Conservation (phyloP, 331 rosid genomes). For the Saraca asoca region DNA sequence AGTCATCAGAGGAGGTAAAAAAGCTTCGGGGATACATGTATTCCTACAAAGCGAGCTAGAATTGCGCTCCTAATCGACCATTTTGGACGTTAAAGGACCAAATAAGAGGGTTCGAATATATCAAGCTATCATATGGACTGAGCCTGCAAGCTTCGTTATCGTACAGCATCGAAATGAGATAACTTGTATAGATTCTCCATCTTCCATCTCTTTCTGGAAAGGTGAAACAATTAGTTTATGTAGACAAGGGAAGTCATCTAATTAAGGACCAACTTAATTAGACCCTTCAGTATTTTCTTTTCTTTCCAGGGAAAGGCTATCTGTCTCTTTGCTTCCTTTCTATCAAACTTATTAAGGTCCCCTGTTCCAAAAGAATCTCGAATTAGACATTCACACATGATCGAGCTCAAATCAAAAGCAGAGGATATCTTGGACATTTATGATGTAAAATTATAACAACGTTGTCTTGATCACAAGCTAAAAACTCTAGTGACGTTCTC, state of each 20-base stretch:
- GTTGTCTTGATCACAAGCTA: too few species aligned
- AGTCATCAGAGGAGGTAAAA: slow-evolving; percentile 76
- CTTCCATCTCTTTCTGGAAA: slow-evolving; percentile 1
- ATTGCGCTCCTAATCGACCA: slow-evolving; percentile 13
- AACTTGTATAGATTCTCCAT: slow-evolving; percentile 16
- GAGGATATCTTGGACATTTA: too few species aligned
- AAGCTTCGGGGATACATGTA: slow-evolving; percentile 83
- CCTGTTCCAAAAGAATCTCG: too few species aligned
- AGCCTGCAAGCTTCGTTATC: slow-evolving; percentile 12
- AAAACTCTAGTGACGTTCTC: too few species aligned
- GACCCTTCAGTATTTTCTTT: neutral
- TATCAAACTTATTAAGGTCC: too few species aligned
- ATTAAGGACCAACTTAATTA: neutral
- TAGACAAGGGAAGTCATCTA: slow-evolving; percentile 14
- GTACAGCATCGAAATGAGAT: slow-evolving; percentile 10
- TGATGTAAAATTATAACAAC: too few species aligned
- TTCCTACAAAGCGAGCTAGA: slow-evolving; percentile 66
- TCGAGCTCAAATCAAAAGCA: too few species aligned
- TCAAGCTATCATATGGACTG: too few species aligned
- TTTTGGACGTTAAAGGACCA: slow-evolving; percentile 22
- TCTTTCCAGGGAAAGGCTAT: neutral
- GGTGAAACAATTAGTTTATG: slow-evolving; percentile 5
- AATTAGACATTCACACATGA: too few species aligned
- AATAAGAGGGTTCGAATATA: slow-evolving; percentile 14
- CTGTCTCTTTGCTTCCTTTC: too few species aligned